Conservation (phyloP, 2,329 filamentous ascomycete genomes). For the Cladophialophora immunda region DNA sequence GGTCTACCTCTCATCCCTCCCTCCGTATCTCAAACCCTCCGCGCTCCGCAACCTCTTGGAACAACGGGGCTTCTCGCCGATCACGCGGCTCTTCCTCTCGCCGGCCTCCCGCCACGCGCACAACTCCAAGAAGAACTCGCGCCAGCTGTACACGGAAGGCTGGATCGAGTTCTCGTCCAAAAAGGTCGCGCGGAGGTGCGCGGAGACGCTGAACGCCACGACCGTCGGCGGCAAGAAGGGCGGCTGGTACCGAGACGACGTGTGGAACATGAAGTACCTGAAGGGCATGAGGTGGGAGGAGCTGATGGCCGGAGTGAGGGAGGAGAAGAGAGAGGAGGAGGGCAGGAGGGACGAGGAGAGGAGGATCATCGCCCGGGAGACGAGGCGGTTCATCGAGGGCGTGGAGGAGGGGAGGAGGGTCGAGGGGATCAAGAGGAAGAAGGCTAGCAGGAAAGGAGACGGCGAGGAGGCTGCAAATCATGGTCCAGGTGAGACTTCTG, state of each 20-base stretch:
- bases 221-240: conserved; percentile 55
- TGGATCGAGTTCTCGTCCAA: conserved; percentile 59
- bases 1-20: conserved; percentile 55
- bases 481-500: conserved; percentile 23
- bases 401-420: conserved; percentile 46
- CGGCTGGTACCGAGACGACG: conserved; percentile 56
- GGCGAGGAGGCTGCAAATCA: conserved; percentile 19
- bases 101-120: conserved; percentile 46
- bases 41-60: conserved; percentile 54
- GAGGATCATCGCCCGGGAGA: conserved; percentile 52
- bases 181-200: conserved; percentile 54
- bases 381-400: conserved; percentile 54
- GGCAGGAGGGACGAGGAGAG: conserved; percentile 53
- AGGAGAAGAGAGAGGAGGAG: conserved; percentile 54
- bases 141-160: conserved; percentile 54
- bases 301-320: conserved; percentile 55
- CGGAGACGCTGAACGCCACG: conserved; percentile 55
- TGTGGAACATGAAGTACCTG: conserved; percentile 58
- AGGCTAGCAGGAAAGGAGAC: conserved; percentile 48
- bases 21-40: conserved; percentile 58
- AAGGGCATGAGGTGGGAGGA: conserved; percentile 54
- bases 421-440: conserved; percentile 56
- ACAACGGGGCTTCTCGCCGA: conserved; percentile 52
- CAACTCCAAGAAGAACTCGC: conserved; percentile 45
- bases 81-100: conserved; percentile 55